Percentiles rank a stretch among this genome's conserved stretches.
phyloP scores from a whole-genome alignment of 2,329 filamentous ascomycete genomes.

The Colletotrichum graminicola region DNA sequence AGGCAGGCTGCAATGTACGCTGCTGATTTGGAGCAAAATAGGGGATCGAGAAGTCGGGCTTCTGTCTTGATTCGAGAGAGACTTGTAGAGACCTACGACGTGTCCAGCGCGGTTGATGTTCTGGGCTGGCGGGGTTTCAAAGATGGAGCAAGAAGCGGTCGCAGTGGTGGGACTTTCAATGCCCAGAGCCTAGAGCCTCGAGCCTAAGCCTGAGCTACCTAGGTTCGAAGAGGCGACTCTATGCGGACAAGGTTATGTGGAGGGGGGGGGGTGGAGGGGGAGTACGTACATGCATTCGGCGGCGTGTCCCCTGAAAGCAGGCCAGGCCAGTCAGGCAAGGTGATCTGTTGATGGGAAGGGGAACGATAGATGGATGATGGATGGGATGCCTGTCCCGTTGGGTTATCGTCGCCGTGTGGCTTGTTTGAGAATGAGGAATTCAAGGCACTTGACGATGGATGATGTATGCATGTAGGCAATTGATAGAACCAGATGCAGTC shows the following conservation, averaged over 20 bases:
- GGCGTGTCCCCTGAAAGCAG: not conserved
- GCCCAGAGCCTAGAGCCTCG: slow-evolving; percentile 26
- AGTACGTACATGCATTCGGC: not conserved
- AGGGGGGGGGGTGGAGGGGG: not conserved
- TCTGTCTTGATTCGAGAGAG: not conserved
- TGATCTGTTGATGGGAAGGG: not conserved
- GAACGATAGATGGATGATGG: too few species aligned
- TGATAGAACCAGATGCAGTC: not conserved
- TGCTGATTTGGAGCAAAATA: slow-evolving; percentile 11
- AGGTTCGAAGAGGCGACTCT: slow-evolving; percentile 4
- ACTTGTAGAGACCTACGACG: not conserved
- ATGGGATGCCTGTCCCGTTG: not conserved
- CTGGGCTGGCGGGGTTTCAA: slow-evolving; percentile 49
- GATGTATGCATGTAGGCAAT: not conserved
- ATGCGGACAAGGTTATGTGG: slow-evolving; percentile 28
- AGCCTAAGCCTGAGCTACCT: slow-evolving; percentile 8
- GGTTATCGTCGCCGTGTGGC: not conserved
- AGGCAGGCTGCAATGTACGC: slow-evolving; percentile 30
- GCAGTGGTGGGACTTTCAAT: slow-evolving; percentile 41
- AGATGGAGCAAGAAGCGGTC: slow-evolving; percentile 43
- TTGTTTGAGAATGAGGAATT: not conserved
- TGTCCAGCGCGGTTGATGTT: slow-evolving; percentile 14
- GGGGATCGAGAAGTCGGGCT: slow-evolving; percentile 15
- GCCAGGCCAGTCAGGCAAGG: not conserved
- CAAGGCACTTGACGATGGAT: not conserved